Conservation (phyloP, 768 basidiomycete genomes). For the Kwoniella bestiolae region DNA sequence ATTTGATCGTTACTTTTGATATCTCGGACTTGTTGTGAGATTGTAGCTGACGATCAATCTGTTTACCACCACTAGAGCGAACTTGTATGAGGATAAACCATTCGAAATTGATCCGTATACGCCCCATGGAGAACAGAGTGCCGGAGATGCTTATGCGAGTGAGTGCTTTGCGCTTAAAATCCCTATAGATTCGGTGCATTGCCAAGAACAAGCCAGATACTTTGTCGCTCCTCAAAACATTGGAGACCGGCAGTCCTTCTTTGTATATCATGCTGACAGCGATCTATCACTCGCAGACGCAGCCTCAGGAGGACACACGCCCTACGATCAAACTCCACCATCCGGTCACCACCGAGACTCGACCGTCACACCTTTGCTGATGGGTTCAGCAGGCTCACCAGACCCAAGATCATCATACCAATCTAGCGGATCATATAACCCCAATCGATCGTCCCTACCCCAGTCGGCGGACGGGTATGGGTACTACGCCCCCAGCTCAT, state of each 20-base stretch:
- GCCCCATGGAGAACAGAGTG: background rate
- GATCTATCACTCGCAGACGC: background rate
- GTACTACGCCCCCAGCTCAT: background rate
- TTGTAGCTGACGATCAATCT: background rate
- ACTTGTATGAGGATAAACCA: constrained; percentile 4
- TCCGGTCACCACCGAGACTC: constrained; percentile 1
- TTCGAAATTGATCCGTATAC: constrained; percentile 20
- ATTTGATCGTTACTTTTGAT: background rate
- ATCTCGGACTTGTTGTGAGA: background rate
- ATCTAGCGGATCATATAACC: constrained; percentile 3
- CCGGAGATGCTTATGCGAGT: constrained; percentile 15
- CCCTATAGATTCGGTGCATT: too few relatives aligned
- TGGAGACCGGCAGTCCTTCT: too few relatives aligned
- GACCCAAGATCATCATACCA: background rate
- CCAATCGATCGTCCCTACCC: background rate
- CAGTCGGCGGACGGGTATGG: background rate
- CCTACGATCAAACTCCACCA: constrained; percentile 1
- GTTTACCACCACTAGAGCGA: background rate
- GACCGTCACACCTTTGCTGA: background rate
- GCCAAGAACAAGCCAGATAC: too few relatives aligned
- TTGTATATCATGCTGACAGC: background rate
- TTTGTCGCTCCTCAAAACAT: too few relatives aligned
- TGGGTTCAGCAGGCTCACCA: background rate
- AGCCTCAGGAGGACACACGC: constrained; percentile 10
- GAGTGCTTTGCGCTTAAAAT: background rate